Evolutionary conservation across 345 rosid genomes (phyloP), one percentile per base, ranked within the genome.

Genomic region (Pistacia atlantica): DNA sequence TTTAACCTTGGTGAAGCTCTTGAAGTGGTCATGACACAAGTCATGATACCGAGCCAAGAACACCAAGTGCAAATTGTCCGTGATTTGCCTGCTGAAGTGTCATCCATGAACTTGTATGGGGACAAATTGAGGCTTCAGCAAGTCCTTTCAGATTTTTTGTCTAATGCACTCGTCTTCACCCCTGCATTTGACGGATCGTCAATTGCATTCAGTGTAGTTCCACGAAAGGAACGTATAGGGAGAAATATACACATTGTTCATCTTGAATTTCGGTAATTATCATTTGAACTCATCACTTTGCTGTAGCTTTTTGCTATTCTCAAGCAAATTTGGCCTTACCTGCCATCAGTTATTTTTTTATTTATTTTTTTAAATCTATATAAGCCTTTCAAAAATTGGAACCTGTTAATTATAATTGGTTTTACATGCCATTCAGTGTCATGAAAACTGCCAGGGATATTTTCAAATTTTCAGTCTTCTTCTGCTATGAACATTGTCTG

Each of bases 91-190:
- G 79, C 80, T 25, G 94, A 88, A 77, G 42, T 85, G 48, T 86
- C 86, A 6, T 83, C 85, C 69, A 77, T 90, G 90, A 80, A 76
- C 69, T 78, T 93, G 55, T 89, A 88, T 66, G 97, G 98, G 76
- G 97, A 93, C 79, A 72, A 78, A 75, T 46, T 85, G 82, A 88
- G 97, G 86, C 93, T 93, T 79, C 97, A 92, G 79, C 97, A 92
- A 80, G 92, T 89, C 75, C 91, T 93, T 60, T 80, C 98, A 11
- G 90, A 88, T 78, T 89, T 88, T 65, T 79, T 93, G 71, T 78
- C 83, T 66, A 88, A 83, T 79, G 86, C 88, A 57, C 25, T 92
- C 80, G 69, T 85, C 35, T 90, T 93, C 81, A 80, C 95, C 33
- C 89, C 93, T 68, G 84, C 85, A 45, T 74, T 73, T 28, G 87